phyloP scores from a whole-genome alignment of 2,329 filamentous ascomycete genomes.

The Pyrenophora teres region DNA sequence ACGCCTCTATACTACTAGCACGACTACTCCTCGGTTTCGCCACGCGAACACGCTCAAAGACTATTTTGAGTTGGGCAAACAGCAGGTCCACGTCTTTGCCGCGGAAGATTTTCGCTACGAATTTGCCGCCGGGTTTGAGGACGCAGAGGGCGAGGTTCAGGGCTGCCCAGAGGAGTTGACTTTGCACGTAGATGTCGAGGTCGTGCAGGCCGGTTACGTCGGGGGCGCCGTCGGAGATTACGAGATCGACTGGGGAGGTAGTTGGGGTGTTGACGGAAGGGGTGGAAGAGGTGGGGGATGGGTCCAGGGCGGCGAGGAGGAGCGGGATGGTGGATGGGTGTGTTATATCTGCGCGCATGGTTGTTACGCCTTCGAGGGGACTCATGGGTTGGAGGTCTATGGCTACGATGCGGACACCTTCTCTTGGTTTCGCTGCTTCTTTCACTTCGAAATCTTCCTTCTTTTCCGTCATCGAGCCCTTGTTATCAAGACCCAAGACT shows the following conservation, averaged over 20 bases:
- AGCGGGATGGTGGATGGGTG: conserved; percentile 94
- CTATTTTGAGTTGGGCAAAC: conserved; percentile 89
- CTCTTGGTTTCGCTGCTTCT: conserved; percentile 53
- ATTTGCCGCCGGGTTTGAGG: conserved; percentile 88
- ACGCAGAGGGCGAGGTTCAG: conserved; percentile 93
- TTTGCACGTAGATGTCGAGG: conserved; percentile 97
- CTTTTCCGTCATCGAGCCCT: conserved; percentile 11
- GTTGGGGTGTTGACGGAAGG: conserved; percentile 13
- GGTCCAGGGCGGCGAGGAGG: conserved; percentile 81
- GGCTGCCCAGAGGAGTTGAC: conserved; percentile 90
- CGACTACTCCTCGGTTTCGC: conserved; percentile 92
- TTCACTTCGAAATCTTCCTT: conserved; percentile 8
- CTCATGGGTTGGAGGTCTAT: conserved; percentile 97
- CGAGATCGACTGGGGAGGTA: conserved; percentile 82
- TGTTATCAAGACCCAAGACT: conserved; percentile 54
- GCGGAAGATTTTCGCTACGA: conserved; percentile 97
- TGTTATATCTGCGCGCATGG: conserved; percentile 92
- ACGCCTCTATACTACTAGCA: conserved; percentile 96
- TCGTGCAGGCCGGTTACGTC: conserved; percentile 97
- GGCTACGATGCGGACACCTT: conserved; percentile 89
- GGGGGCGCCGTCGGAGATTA: conserved; percentile 92
- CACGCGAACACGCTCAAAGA: conserved; percentile 85
- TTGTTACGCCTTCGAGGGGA: conserved; percentile 88
- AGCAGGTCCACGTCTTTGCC: conserved; percentile 94
- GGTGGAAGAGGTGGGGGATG: conserved; percentile 35